Evolutionary conservation across 1,284 basidiomycete species (phyloP).

Genomic region (Naganishia sp.): DNA sequence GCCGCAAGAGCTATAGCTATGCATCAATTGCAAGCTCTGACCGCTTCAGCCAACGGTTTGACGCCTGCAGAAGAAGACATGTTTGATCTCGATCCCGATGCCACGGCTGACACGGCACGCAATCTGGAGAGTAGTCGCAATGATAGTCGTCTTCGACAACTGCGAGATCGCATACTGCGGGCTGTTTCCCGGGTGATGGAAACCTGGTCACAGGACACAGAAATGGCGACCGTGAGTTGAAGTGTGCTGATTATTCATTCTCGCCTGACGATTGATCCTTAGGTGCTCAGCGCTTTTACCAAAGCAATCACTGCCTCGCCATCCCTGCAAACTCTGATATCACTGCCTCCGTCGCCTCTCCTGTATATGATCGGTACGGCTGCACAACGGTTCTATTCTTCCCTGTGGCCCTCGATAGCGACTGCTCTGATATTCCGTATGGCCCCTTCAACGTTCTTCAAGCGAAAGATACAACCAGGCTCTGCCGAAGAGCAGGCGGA

Average conservation of each 20-base stretch:
- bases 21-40: constrained; percentile 71
- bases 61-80: constrained; percentile 72
- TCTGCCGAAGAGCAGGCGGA: constrained; percentile 4
- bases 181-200: constrained; percentile 66
- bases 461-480: constrained; percentile 49
- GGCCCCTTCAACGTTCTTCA: constrained; percentile 57
- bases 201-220: constrained; percentile 72
- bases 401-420: constrained; percentile 78
- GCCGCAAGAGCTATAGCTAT: constrained; percentile 65
- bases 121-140: constrained; percentile 62
- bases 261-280: not conserved
- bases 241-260: not conserved
- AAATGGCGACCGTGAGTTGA: constrained; percentile 68
- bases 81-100: constrained; percentile 59
- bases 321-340: constrained; percentile 67
- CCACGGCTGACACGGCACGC: constrained; percentile 37
- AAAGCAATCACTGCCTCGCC: constrained; percentile 73
- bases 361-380: constrained; percentile 75
- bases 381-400: constrained; percentile 69
- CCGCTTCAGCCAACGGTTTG: constrained; percentile 79
- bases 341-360: constrained; percentile 73
- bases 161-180: constrained; percentile 66
- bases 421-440: constrained; percentile 75
- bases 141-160: constrained; percentile 63
- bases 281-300: constrained; percentile 77